Base-by-base conservation (phyloP, 228 moss, liverwort and hornwort species). In the Sphagnum magellanicum region DNA sequence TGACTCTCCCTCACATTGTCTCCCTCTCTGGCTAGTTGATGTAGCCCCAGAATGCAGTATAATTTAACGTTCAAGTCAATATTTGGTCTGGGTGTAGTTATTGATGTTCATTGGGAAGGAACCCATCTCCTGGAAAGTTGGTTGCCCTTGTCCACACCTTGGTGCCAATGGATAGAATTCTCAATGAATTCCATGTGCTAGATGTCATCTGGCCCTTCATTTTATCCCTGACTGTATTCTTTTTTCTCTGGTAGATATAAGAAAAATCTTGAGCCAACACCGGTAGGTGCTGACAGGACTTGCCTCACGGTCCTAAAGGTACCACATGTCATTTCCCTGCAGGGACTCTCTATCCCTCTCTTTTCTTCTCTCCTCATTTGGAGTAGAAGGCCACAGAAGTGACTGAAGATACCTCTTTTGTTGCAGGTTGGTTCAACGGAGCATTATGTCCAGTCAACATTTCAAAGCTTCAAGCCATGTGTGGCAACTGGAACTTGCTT, bases 241-340 rank as follows among this genome's bases (percentile, higher is more conserved):
- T 32, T 32, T 32, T 32, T 32, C 32, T 32, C 32, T 82, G 84
- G 79, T 80, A 88, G 88, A 72, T 85, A 52, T 78, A 82, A 85
- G 82, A 88, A 85, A 85, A 88, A 88, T 73, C 85, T 88, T 67
- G 84, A 88, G 78, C 85, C 88, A 80, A 88, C 74, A 70, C 78
- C 82, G 64, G 84, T 82, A 49, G 88, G 88, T 16, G 85, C 88
- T 72, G 88, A 85, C 73, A 88, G 64, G 78, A 85, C 82, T 63
- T 85, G 85, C 78, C 80, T 88, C 53, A 85, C 88, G 72, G 88
- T 88, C 52, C 71, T 88, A 51, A 81, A 88, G 76, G 88, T 85
- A 82, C 14, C 76, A 72, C 60, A 0, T 72, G 48, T 72, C 11
- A 53, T 55, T 73, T 12, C 46, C 55, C 55, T 55, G 12, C 55